Evolutionary conservation across 495 filamentous ascomycete genomes (phyloP).

Genomic region (Neurospora hispaniola): DNA sequence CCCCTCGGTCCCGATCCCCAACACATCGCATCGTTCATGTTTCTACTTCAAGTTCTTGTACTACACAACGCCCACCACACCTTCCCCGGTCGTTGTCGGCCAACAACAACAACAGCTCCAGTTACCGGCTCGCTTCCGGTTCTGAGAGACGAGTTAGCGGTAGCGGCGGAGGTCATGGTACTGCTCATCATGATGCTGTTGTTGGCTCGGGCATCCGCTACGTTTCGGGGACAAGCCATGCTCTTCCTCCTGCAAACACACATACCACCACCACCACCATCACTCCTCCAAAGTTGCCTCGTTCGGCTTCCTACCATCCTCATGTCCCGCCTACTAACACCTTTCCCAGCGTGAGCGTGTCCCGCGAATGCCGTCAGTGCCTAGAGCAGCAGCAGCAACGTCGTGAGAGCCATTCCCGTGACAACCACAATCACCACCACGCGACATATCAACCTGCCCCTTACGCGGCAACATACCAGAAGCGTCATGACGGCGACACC

Average conservation of each 20-base stretch:
- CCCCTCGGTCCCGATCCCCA: not conserved
- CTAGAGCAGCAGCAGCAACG: not conserved
- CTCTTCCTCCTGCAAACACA: not conserved
- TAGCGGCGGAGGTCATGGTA: not conserved
- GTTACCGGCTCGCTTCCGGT: not conserved
- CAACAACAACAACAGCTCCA: not conserved
- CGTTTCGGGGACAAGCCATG: not conserved
- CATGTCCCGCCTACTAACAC: not conserved
- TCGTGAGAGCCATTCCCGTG: not conserved
- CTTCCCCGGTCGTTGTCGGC: not conserved
- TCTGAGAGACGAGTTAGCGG: not conserved
- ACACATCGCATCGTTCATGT: not conserved
- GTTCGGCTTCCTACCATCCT: not conserved
- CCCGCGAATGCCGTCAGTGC: not conserved
- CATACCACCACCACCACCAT: not conserved
- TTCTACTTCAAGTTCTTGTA: not conserved
- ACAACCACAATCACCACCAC: not conserved
- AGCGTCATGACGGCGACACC: not conserved
- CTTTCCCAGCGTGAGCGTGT: not conserved
- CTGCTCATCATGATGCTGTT: not conserved
- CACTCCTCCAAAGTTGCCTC: not conserved
- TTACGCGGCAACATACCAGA: not conserved
- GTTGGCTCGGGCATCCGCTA: not conserved
- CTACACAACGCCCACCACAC: not conserved
- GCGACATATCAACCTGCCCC: not conserved